Conservation (phyloP, 495 filamentous ascomycete species). For the Lasiosphaeria ovina region DNA sequence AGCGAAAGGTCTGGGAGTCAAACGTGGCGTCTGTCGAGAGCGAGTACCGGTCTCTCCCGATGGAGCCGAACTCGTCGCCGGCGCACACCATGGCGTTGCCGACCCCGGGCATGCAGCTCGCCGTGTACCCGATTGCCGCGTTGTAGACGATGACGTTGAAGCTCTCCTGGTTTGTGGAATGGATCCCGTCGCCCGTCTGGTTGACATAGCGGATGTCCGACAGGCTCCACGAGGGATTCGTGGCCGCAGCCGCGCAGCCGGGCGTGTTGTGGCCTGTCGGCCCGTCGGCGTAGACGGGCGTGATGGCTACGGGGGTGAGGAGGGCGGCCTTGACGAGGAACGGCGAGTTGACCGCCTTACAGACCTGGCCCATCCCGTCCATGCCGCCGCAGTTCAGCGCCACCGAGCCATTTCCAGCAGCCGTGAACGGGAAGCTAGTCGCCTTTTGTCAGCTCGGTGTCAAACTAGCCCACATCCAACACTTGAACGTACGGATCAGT, state of each 20-base stretch:
- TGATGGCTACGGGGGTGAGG: constrained; percentile 20
- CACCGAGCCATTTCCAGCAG: constrained; percentile 15
- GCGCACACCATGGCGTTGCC: constrained; percentile 15
- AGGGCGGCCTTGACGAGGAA: constrained; percentile 23
- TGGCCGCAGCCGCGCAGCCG: constrained; percentile 14
- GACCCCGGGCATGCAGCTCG: constrained; percentile 22
- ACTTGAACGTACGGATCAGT: background rate
- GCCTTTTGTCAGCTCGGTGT: background rate
- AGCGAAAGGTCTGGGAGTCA: constrained; percentile 14
- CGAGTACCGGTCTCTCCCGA: constrained; percentile 14
- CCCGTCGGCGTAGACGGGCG: constrained; percentile 22
- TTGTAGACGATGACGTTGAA: constrained; percentile 26
- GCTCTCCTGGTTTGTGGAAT: constrained; percentile 4
- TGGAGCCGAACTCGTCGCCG: constrained; percentile 23
- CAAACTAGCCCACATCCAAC: background rate
- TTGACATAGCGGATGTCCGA: constrained; percentile 18
- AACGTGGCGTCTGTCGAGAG: constrained; percentile 20
- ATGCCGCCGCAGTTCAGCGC: constrained; percentile 5
- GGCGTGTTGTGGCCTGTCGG: constrained; percentile 15
- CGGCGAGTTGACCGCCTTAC: constrained; percentile 11
- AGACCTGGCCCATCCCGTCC: background rate
- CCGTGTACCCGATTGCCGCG: constrained; percentile 26
- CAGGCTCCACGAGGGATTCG: constrained; percentile 23
- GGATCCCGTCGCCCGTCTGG: constrained; percentile 19
- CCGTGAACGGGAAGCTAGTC: constrained; percentile 16